Percentiles rank a stretch among this genome's conserved stretches.
These are phyloP conservation scores for Penicillium sp. DNA, from an alignment of 2,329 filamentous ascomycete genomes.

Conservation along the genomic window DNA sequence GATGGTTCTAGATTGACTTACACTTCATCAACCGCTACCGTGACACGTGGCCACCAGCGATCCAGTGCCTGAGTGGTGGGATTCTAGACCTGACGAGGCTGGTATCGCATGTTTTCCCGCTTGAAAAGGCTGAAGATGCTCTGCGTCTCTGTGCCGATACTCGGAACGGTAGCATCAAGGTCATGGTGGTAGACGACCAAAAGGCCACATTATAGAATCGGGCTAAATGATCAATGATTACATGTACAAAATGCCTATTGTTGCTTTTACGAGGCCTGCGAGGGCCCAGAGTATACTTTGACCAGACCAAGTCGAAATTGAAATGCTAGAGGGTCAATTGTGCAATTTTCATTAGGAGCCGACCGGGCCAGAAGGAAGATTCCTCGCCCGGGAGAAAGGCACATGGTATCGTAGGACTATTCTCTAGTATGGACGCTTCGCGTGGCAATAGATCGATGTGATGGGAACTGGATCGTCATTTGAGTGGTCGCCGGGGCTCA, in stretches of 20 bases:
- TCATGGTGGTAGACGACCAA: conserved; percentile 57
- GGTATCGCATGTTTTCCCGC: conserved; percentile 61
- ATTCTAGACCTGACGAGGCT: conserved; percentile 62
- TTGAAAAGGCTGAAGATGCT: conserved; percentile 62
- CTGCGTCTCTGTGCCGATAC: conserved; percentile 54
- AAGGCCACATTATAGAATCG: conserved; percentile 20
- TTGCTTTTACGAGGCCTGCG: neutral
- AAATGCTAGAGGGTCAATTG: neutral
- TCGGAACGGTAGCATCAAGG: conserved; percentile 57
- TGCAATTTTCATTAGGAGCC: neutral
- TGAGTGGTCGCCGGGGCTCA: conserved; percentile 21
- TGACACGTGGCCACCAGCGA: conserved; percentile 67
- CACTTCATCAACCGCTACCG: conserved; percentile 70
- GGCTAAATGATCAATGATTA: neutral
- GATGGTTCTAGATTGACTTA: conserved; percentile 56
- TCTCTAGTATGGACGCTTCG: conserved; percentile 9
- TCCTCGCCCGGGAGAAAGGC: neutral
- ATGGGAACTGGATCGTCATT: conserved; percentile 23
- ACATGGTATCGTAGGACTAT: neutral
- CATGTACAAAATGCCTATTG: neutral
- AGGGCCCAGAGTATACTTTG: neutral
- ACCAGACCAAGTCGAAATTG: neutral
- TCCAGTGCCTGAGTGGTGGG: conserved; percentile 58
- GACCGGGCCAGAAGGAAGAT: neutral
- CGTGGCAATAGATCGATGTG: conserved; percentile 23